Base-by-base conservation (phyloP, 2,329 filamentous ascomycete genomes). In the Fusarium continuum region DNA sequence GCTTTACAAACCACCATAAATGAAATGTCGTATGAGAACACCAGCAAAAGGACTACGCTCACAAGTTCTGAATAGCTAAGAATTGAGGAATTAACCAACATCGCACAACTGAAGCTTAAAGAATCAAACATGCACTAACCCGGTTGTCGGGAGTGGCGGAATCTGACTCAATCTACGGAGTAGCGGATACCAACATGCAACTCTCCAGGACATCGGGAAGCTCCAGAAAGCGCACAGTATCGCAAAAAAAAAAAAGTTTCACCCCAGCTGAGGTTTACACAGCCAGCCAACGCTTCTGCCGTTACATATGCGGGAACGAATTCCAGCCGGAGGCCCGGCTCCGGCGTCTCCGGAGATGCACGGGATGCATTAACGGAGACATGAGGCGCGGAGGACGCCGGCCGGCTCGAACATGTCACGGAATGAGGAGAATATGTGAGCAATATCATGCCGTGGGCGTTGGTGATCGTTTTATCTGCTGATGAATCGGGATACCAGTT, bases 271-370 rank as follows among this genome's bases (percentile, higher is more conserved):
- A 40, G 19, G 14, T 32, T n/a, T 35, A 14, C 34, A n/a, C n/a
- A n/a, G n/a, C n/a, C n/a, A n/a, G n/a, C 23, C 22, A 10, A n/a
- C 41, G 16, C 52, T 34, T 36, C 31, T 41, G 36, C 47, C 40
- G 32, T 46, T 53, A 20, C 34, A 32, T 44, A 49, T 65, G 55
- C 43, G 19, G 49, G 51, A 36, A 25, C 23, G 35, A n/a, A 50
- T 45, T 64, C 45, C 26, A 60, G 46, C 28, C 65, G 51, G 62
- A 49, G 59, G 47, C 20, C 48, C 56, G 52, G 62, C 44, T 57
- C 59, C 67, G 67, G 67, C 53, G 52, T 58, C 35, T 40, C 65
- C 67, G 59, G 67, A 35, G 46, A 49, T 29, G 45, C 54, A 56
- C 62, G 55, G 61, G 49, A 59, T 44, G 48, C 48, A 28, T 61